Evolutionary conservation across 2,329 filamentous ascomycete species (phyloP).

Genomic region (Clarireedia paspali): DNA sequence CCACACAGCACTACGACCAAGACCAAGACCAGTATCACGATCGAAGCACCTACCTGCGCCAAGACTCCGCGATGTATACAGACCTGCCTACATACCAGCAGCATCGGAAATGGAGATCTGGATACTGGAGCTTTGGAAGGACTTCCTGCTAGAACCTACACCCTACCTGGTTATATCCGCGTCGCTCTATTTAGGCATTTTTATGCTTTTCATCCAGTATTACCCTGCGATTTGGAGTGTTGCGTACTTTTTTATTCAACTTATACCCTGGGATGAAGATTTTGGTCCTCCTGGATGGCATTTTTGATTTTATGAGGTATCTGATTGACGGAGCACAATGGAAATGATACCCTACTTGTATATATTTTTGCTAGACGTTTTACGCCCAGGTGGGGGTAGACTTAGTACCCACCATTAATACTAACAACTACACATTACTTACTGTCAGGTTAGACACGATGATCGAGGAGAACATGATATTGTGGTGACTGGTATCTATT

Average conservation of each 20-base stretch:
- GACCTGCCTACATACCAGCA: constrained; percentile 1
- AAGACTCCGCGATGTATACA: constrained; percentile 3
- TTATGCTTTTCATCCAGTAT: constrained; percentile 19
- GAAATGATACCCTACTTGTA: constrained; percentile 15
- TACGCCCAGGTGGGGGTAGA: constrained; percentile 7
- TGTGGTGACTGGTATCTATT: constrained; percentile 3
- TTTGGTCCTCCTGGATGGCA: not conserved
- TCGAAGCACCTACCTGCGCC: not conserved
- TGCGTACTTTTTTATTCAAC: constrained; percentile 15
- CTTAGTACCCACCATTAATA: constrained; percentile 10
- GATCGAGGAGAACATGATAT: not conserved
- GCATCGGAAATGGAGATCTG: constrained; percentile 19
- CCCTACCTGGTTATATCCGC: constrained; percentile 20
- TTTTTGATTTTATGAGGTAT: constrained; percentile 3
- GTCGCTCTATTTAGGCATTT: constrained; percentile 18
- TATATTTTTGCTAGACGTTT: constrained; percentile 1
- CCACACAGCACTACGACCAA: too few species aligned
- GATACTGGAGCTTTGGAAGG: constrained; percentile 20
- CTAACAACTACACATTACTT: not conserved
- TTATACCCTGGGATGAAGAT: constrained; percentile 24
- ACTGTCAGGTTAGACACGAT: not conserved
- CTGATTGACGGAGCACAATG: not conserved
- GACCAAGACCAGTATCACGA: not conserved
- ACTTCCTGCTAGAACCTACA: constrained; percentile 24
- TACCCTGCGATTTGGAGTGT: constrained; percentile 14